Evolutionary conservation across 73 alveolate genomes (phyloP).

Genomic region (Symbiodinium pilosum): DNA sequence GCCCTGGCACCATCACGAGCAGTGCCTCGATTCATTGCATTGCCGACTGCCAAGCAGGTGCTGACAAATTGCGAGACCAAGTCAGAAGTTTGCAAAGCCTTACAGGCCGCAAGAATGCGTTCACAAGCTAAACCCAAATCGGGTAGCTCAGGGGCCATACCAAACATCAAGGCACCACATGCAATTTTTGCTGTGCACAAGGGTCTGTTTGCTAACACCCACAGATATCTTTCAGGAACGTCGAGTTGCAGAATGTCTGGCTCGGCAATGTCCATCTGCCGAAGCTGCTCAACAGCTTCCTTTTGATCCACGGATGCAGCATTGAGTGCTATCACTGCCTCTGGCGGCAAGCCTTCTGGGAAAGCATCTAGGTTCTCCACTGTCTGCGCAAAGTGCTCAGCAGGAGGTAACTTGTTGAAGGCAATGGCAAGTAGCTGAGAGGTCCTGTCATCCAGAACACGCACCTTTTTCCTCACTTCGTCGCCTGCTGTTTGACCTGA

Average conservation of each 20-base stretch:
- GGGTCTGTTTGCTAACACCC: slow-evolving; percentile 71
- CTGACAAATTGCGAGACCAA: slow-evolving; percentile 35
- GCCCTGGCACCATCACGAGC: slow-evolving; percentile 76
- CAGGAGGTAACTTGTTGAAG: slow-evolving; percentile 85
- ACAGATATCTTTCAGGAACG: slow-evolving; percentile 64
- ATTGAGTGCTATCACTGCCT: slow-evolving; percentile 57
- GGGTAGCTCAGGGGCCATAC: slow-evolving; percentile 75
- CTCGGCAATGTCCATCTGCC: slow-evolving; percentile 20
- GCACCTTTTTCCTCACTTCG: neutral
- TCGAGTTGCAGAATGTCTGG: slow-evolving; percentile 49
- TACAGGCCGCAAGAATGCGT: neutral
- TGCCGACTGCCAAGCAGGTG: slow-evolving; percentile 78
- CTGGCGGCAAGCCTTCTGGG: slow-evolving; percentile 52
- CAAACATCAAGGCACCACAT: slow-evolving; percentile 59
- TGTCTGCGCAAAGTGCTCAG: slow-evolving; percentile 37
- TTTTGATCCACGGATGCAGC: slow-evolving; percentile 33
- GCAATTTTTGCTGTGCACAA: slow-evolving; percentile 58
- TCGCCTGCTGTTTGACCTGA: neutral
- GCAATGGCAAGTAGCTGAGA: slow-evolving; percentile 64
- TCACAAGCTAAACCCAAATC: slow-evolving; percentile 39
- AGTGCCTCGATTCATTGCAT: slow-evolving; percentile 74
- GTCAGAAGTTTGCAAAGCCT: slow-evolving; percentile 3
- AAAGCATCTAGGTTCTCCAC: slow-evolving; percentile 64
- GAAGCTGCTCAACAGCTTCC: slow-evolving; percentile 87
- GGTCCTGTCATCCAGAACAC: slow-evolving; percentile 68